Percentiles rank a stretch among this genome's conserved stretches.
phyloP scores from a whole-genome alignment of 2,329 filamentous ascomycete species.

The Cercospora berteroae region DNA sequence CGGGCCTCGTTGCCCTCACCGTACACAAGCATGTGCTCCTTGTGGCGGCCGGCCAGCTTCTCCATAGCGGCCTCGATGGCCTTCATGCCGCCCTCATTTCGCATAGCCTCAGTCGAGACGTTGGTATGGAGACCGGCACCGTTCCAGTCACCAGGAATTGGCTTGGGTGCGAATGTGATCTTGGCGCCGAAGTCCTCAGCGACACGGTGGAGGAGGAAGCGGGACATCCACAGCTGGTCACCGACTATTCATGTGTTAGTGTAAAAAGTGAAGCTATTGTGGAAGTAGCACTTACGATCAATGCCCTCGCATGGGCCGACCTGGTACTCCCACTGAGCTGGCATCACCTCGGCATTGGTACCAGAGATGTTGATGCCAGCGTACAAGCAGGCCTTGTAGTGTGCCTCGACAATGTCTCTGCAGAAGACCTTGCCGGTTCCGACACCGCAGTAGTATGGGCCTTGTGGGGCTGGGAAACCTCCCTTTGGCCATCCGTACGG shows the following conservation, averaged over 20 bases:
- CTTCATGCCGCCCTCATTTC: conserved; percentile 91
- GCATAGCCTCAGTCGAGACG: conserved; percentile 88
- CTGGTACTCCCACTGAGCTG: conserved; percentile 97
- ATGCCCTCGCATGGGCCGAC: conserved; percentile 89
- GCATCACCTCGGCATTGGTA: conserved; percentile 99
- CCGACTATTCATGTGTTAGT: conserved; percentile 60
- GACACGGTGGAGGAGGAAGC: conserved; percentile 84
- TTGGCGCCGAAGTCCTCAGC: conserved; percentile 95
- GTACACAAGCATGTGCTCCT: conserved; percentile 76
- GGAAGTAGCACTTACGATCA: conserved; percentile 58
- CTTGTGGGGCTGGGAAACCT: conserved; percentile 88
- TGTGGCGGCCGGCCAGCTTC: conserved; percentile 51
- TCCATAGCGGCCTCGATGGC: conserved; percentile 75
- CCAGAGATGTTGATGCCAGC: conserved; percentile 91
- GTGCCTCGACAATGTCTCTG: conserved; percentile 94
- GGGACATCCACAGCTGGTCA: conserved; percentile 93
- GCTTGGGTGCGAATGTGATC: conserved; percentile 95
- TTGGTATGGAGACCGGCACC: conserved; percentile 91
- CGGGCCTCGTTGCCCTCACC: conserved; percentile 94
- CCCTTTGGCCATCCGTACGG: conserved; percentile 89
- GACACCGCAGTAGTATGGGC: conserved; percentile 97
- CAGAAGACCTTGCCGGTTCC: conserved; percentile 96
- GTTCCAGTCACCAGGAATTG: conserved; percentile 95
- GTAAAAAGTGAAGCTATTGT: no score
- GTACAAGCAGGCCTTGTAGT: conserved; percentile 88